phyloP scores from a whole-genome alignment of 345 rosid genomes.

The Mercurialis annua region DNA sequence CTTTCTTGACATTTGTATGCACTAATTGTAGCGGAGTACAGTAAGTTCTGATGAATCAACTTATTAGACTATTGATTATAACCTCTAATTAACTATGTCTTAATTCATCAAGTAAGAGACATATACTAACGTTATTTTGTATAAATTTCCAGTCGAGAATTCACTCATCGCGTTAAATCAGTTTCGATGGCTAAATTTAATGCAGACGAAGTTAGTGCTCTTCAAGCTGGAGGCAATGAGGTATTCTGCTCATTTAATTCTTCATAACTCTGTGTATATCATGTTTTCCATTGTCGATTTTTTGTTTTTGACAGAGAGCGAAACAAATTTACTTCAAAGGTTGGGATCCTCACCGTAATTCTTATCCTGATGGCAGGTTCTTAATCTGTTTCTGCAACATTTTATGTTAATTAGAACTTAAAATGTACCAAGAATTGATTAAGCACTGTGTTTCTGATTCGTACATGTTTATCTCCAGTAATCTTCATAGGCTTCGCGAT shows the following conservation, averaged over 20 bases:
- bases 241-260: slow-evolving; percentile 21
- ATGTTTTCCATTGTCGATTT: too few relatives aligned
- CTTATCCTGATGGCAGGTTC: slow-evolving; percentile 82
- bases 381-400: slow-evolving; percentile 4
- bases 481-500: slow-evolving; percentile 62
- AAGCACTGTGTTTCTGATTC: slow-evolving; percentile 25
- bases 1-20: slow-evolving; percentile 85
- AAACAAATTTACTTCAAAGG: slow-evolving; percentile 63
- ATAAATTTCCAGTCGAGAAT: slow-evolving; percentile 61
- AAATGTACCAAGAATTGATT: neutral
- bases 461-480: slow-evolving; percentile 44
- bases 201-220: slow-evolving; percentile 71
- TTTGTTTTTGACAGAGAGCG: slow-evolving; percentile 47
- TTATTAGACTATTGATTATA: too few relatives aligned
- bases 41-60: slow-evolving; percentile 41
- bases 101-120: neutral
- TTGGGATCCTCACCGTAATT: slow-evolving; percentile 66
- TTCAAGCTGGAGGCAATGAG: slow-evolving; percentile 85
- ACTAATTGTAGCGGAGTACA: slow-evolving; percentile 81
- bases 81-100: too few relatives aligned
- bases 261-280: too few relatives aligned
- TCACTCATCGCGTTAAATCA: slow-evolving; percentile 88
- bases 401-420: neutral
- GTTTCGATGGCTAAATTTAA: slow-evolving; percentile 88
- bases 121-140: slow-evolving; percentile 3